Evolutionary conservation across 2,329 filamentous ascomycete genomes (phyloP), one percentile per base, ranked within the genome.

Genomic region (Colletotrichum echinochloae): DNA sequence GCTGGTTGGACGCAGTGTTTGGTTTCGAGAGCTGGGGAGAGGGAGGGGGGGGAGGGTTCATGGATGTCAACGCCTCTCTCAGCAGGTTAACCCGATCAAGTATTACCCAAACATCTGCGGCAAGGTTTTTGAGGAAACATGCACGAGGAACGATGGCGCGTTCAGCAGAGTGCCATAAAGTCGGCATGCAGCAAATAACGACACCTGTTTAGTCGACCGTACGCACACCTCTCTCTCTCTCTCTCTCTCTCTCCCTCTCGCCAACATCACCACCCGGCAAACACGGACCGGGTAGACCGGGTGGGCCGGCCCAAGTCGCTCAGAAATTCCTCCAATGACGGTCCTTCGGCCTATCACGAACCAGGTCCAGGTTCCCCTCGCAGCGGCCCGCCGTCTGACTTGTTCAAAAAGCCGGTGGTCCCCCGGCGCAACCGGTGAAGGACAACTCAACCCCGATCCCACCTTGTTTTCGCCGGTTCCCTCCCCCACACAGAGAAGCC

Each of bases 351-450:
- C 59, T 72, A 67, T 61, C 64, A 44, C 11, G 57, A 28, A 18
- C 70, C 63, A 23, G 49, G 23, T 33, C 67, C 48, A 62, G 67
- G 63, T 41, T 60, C 20, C 20, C 12, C 28, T n/a, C 28, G 18
- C 20, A 39, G 28, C 49, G 37, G 37, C 55, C 52, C 65, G 60
- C 65, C 57, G 44, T n/a, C 30, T 55, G 39, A 41, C 23, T 55
- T 9, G n/a, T 20, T 67, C 64, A 56, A 55, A 61, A 66, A 62
- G 28, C 23, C 57, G 70, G 72, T 30, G 66, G 70, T 39, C 62
- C 60, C 39, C 70, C 60, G 61, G 72, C 59, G 44, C 44, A 66
- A 61, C 72, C 64, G 74, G 73, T 49, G 62, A 71, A 52, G 33
- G 49, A 14, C 12, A 46, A 49, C 28, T 56, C 64, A 51, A 7